Evolutionary conservation across 257 asterid genomes (phyloP), one percentile per base, ranked within the genome.

Genomic region (Petrea volubilis): DNA sequence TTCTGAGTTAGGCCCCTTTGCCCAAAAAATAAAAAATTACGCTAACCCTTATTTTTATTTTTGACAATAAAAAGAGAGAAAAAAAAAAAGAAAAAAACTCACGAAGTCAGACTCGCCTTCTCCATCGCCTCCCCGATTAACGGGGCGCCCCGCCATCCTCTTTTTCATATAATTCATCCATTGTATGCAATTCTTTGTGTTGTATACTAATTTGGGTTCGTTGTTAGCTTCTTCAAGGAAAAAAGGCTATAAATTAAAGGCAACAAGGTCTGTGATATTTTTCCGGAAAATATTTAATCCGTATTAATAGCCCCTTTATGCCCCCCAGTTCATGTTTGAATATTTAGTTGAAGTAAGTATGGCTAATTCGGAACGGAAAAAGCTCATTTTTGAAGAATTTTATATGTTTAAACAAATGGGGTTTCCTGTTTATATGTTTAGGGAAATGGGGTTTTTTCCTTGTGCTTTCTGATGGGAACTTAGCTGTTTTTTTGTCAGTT

Each of bases 61-160:
- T n/a, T n/a, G n/a, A n/a, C n/a, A 31, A 25, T 5, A 60, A 21
- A 46, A 14, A 33, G 15, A 33, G 5, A 34, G 55, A 21, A 17
- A 60, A 27, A 52, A 44, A 27, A 40, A 51, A 9, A 58, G 27
- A 31, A 34, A 51, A 46, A 75, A 55, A 3, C 29, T 38, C 51
- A 60, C 62, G 57, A 46, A 60, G 6, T 14, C 50, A 43, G 24
- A 60, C 63, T 50, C 80, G 29, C 74, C 75, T 71, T 55, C 83
- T 72, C 79, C 25, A 56, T 76, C 83, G 68, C 79, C 68, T 71
- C 76, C 86, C 74, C 72, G 14, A 66, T 81, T 74, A 53, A 64
- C 77, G 83, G n/a, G 86, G 79, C 72, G 52, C 77, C n/a, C 76
- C 76, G 70, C 73, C 76, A 73, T 59, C 57, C 64, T 63, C 67